Evolutionary conservation across 1,139 yeast species (phyloP).

Genomic region (Debaryomyces singareniensis): DNA sequence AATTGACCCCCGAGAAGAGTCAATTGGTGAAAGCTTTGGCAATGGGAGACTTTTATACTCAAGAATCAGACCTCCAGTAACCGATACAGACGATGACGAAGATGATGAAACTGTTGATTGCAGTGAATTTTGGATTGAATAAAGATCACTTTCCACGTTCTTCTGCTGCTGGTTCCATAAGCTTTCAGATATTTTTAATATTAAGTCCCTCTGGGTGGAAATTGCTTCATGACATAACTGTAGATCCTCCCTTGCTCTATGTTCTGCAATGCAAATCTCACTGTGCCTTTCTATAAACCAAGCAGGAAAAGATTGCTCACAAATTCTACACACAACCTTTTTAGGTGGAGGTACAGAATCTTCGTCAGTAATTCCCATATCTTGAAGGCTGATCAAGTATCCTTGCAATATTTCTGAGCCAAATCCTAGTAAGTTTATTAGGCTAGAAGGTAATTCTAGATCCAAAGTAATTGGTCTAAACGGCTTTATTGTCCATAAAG

Average conservation of each 20-base stretch:
- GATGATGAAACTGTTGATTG: slow-evolving; percentile 12
- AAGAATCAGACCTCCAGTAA: slow-evolving; percentile 11
- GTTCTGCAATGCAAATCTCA: slow-evolving; percentile 82
- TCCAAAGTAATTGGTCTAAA: slow-evolving; percentile 58
- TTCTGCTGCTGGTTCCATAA: slow-evolving; percentile 17
- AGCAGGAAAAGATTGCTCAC: slow-evolving; percentile 87
- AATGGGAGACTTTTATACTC: slow-evolving; percentile 62
- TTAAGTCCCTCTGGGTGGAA: slow-evolving; percentile 60
- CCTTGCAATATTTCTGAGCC: slow-evolving; percentile 82
- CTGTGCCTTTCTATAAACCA: slow-evolving; percentile 97
- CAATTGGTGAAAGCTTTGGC: slow-evolving; percentile 21
- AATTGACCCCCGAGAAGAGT: slow-evolving; percentile 20
- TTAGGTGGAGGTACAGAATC: slow-evolving; percentile 69
- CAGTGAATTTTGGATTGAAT: slow-evolving; percentile 11
- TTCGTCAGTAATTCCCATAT: slow-evolving; percentile 56
- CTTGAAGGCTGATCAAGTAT: slow-evolving; percentile 59
- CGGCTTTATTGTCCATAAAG: slow-evolving; percentile 92
- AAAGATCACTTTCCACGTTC: slow-evolving; percentile 7
- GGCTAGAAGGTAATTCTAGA: slow-evolving; percentile 58
- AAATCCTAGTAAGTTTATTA: slow-evolving; percentile 74
- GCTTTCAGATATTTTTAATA: slow-evolving; percentile 40
- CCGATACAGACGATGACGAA: slow-evolving; percentile 12
- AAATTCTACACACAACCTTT: slow-evolving; percentile 78
- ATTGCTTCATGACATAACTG: slow-evolving; percentile 72
- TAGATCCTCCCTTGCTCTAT: slow-evolving; percentile 74